Base-by-base conservation (phyloP, 306 rosid species). In the Medicago arabica region DNA sequence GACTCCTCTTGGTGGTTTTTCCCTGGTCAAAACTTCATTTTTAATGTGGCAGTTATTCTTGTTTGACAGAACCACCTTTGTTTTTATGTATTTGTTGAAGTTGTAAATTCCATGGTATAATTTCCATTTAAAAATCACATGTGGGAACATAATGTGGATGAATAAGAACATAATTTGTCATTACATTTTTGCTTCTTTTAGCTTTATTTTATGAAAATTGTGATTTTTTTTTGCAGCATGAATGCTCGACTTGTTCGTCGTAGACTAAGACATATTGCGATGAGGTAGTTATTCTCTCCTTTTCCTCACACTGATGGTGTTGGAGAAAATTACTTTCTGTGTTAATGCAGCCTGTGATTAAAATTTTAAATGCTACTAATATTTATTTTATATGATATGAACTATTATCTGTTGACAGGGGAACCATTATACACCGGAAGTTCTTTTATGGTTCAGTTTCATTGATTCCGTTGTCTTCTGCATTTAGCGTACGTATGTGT, bases 221-320 rank as follows among this genome's bases (percentile, higher is more conserved):
- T 55, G 68, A 41, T 44, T n/a, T 41, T 53, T 23, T 60, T 38
- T 83, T 87, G 81, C 93, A 92, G 99, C 75, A 84, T 92, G 80
- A 84, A 92, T 79, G 88, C 92, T 66, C 91, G 89, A 68, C 87
- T 92, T 73, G 99, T 95, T 57, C 97, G 92, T 40, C 80, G 97
- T 81, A 95, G 97, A 81, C 72, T 95, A 51, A 81, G 97, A 9
- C 97, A 95, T 82, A 82, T 92, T 76, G 96, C 99, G 40, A 51
- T 70, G 83, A 92, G 99, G 97, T 95, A 85, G 58, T 72, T 13
- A 8, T 44, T 67, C 18, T 71, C 55, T 69, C 60, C 14, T 18
- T 39, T 41, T 14, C 57, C 41, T 16, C 9, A 8, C 54, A 57
- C 17, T 39, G 43, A 34, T 34, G 60, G 15, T 15, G 34, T 67